A percentile compares a stretch with the other conserved stretches of the same genome.
Conservation (phyloP, 1,284 basidiomycete species). For the Amylostereum areolatum region DNA sequence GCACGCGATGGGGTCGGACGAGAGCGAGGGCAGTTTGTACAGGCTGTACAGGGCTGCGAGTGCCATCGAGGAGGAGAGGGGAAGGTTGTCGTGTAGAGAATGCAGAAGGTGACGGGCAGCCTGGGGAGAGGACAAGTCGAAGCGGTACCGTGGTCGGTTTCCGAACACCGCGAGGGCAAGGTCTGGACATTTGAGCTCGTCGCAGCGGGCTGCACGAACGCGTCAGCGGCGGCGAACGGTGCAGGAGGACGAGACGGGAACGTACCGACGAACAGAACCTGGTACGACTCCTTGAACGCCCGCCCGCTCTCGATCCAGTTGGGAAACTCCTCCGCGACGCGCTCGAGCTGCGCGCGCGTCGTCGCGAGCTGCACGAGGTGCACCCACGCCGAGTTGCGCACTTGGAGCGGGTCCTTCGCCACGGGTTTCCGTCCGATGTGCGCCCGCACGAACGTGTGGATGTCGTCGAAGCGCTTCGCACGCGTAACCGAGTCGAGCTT, state of each 20-base stretch:
- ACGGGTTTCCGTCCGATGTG: conserved; percentile 17
- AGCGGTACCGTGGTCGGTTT: conserved; percentile 52
- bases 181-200: conserved; percentile 45
- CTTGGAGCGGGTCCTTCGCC: conserved; percentile 14
- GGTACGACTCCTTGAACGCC: conserved; percentile 30
- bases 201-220: conserved; percentile 44
- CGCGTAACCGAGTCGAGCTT: conserved; percentile 16
- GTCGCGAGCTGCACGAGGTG: conserved; percentile 45
- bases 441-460: conserved; percentile 18
- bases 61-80: conserved; percentile 38
- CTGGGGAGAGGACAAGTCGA: conserved; percentile 41
- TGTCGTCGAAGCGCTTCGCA: conserved; percentile 19
- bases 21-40: conserved; percentile 45
- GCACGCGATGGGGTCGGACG: conserved; percentile 49
- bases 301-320: conserved; percentile 39
- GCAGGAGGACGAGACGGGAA: conserved; percentile 11
- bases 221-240: too few species aligned
- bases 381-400: conserved; percentile 33
- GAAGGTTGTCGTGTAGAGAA: conserved; percentile 39
- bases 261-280: conserved; percentile 46
- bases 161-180: conserved; percentile 57
- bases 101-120: conserved; percentile 43
- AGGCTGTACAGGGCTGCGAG: conserved; percentile 44
- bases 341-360: conserved; percentile 38
- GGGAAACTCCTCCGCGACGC: conserved; percentile 37